A percentile compares a stretch with the other conserved stretches of the same genome.
phyloP scores from a whole-genome alignment of 805 yeast species.

The Pichia ethanolica region DNA sequence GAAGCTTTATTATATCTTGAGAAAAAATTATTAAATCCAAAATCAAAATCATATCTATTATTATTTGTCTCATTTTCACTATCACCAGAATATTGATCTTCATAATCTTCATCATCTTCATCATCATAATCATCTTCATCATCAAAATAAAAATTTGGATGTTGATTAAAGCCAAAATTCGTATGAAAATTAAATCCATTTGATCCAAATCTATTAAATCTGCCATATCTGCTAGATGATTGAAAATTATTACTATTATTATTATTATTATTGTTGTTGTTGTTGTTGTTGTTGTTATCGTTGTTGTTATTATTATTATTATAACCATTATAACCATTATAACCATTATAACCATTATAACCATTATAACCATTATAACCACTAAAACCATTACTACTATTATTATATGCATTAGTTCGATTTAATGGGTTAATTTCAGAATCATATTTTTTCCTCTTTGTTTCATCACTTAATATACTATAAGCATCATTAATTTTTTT shows the following conservation, averaged over 20 bases:
- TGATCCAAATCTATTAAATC: too few relatives aligned
- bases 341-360: too few relatives aligned
- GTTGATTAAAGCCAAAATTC: too few relatives aligned
- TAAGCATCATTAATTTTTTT: constrained; percentile 86
- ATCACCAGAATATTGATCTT: neutral
- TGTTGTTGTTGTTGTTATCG: too few relatives aligned
- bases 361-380: too few relatives aligned
- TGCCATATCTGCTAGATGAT: too few relatives aligned
- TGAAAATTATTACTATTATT: too few relatives aligned
- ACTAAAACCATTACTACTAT: neutral
- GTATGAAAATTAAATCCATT: too few relatives aligned
- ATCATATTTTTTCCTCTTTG: constrained; percentile 50
- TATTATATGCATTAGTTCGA: neutral
- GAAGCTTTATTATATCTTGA: neutral
- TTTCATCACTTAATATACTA: constrained; percentile 66
- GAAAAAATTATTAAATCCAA: neutral
- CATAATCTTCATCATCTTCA: neutral
- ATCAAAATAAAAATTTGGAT: too few relatives aligned
- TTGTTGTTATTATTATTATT: too few relatives aligned
- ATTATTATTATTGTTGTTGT: too few relatives aligned
- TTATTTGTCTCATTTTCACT: neutral
- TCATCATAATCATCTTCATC: neutral
- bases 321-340: too few relatives aligned
- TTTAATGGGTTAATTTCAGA: neutral
- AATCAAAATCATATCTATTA: neutral